Evolutionary conservation across 805 yeast genomes (phyloP), one percentile per base, ranked within the genome.

Genomic region (Millerago galiae): DNA sequence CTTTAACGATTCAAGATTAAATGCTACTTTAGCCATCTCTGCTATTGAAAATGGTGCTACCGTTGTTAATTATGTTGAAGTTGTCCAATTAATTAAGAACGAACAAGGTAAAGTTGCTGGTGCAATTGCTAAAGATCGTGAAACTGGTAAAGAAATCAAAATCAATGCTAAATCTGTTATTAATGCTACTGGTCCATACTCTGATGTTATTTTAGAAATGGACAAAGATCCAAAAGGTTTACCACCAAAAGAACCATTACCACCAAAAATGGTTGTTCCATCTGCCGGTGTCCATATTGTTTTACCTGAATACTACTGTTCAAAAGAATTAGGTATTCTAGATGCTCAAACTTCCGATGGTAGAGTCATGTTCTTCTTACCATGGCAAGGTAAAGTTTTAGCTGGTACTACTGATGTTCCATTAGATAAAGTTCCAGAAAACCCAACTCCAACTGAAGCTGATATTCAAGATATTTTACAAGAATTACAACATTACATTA

Each of bases 401-500:
- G 96, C 96, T 45, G 98, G 98, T 61, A 90, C 98, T 47, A 90
- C 98, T 43, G 98, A 90, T 68, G 83, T 87, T 40, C 95, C 96
- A 35, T 66, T 83, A 67, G 76, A 75, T 49, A 69, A 70, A 50
- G 78, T 83, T 42, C 86, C 87, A 35, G 79, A 72, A 52, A 78
- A 74, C 46, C 97, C 97, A 43, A 74, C 79, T 39, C 95, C 98
- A 25, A 71, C 81, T 34, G 96, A 90, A 65, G 83, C 80, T 48
- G 97, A 90, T 58, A 88, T 90, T 51, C 79, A 81, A 56, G 95
- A 88, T 62, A 86, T 90, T 48, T 72, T 90, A 62, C 74, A 76
- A 53, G 97, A 90, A 66, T 73, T 90, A 62, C 95, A 86, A 68
- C 87, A 84, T 65, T 91, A 90, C 67, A 77, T 90, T 54, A 86